Conservation (phyloP, 1,284 basidiomycete genomes). For the Trametes versicolor region DNA sequence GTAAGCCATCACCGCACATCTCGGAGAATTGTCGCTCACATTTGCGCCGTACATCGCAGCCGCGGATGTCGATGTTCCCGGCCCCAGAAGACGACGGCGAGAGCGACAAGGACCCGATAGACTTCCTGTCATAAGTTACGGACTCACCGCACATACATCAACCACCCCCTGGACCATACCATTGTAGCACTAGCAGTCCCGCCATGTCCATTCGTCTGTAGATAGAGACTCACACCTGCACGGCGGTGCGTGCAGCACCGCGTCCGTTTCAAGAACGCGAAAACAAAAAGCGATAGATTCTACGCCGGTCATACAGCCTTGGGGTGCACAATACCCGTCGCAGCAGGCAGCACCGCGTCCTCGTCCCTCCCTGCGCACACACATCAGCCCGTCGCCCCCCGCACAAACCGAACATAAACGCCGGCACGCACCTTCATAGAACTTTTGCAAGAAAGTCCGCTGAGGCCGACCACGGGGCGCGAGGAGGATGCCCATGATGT, state of each 20-base stretch:
- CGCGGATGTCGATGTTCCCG: conserved; percentile 37
- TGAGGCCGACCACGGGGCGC: conserved; percentile 59
- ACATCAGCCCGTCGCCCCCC: conserved; percentile 1
- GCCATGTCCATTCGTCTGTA: conserved; percentile 2
- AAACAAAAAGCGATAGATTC: conserved; percentile 10
- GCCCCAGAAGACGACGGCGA: conserved; percentile 30
- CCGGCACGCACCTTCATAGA: conserved; percentile 86
- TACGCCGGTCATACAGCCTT: conserved; percentile 23
- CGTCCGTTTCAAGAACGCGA: neutral
- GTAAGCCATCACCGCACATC: conserved; percentile 17
- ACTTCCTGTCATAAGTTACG: conserved; percentile 32
- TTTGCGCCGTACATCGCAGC: conserved; percentile 18
- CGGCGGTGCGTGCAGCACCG: neutral
- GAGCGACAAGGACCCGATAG: conserved; percentile 38
- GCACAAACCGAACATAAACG: conserved; percentile 47
- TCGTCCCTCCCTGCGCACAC: conserved; percentile 59
- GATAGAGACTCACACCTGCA: conserved; percentile 48
- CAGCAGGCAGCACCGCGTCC: conserved; percentile 61
- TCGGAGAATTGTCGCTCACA: neutral
- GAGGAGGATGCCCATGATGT: conserved; percentile 75
- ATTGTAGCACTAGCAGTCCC: conserved; percentile 15
- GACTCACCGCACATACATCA: neutral
- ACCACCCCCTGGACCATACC: neutral
- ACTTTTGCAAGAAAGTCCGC: conserved; percentile 85
- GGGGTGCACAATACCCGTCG: conserved; percentile 49